Evolutionary conservation across 2,329 filamentous ascomycete species (phyloP).

Genomic region (Westerdykella sp.): DNA sequence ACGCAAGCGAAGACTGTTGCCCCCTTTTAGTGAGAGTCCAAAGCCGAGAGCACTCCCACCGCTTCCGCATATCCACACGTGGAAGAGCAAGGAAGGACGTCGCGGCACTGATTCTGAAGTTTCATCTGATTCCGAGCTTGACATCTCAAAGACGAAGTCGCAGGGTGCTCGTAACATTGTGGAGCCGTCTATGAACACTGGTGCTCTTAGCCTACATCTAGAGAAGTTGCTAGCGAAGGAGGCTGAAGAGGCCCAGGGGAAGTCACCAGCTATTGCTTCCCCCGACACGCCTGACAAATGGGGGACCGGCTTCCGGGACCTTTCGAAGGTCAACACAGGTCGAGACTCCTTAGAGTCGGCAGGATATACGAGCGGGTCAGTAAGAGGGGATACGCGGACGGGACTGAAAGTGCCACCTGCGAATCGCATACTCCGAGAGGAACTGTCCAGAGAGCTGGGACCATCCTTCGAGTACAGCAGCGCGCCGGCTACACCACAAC

Average conservation of each 20-base stretch:
- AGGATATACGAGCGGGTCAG: constrained; percentile 14
- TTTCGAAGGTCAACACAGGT: constrained; percentile 8
- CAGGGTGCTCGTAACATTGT: constrained; percentile 48
- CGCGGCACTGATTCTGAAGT: constrained; percentile 22
- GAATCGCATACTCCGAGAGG: neutral
- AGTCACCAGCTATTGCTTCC: constrained; percentile 36
- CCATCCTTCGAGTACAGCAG: constrained; percentile 31
- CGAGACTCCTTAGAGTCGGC: constrained; percentile 23
- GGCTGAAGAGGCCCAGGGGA: constrained; percentile 29
- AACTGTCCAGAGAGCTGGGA: neutral
- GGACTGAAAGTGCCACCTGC: constrained; percentile 19
- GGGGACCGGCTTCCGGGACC: constrained; percentile 23
- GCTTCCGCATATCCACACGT: constrained; percentile 8
- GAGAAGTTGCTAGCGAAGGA: constrained; percentile 40
- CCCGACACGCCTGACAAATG: constrained; percentile 41
- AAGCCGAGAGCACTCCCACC: constrained; percentile 22
- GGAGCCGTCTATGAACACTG: constrained; percentile 39
- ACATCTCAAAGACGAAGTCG: constrained; percentile 42
- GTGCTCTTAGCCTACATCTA: constrained; percentile 43
- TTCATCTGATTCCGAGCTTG: constrained; percentile 40
- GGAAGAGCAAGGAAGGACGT: constrained; percentile 15
- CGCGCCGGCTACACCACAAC: constrained; percentile 34
- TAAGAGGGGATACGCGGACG: constrained; percentile 11
- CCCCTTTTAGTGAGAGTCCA: constrained; percentile 30
- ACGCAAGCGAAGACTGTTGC: constrained; percentile 29